Evolutionary conservation across 805 yeast species (phyloP).

Genomic region (Candida krabiensis): DNA sequence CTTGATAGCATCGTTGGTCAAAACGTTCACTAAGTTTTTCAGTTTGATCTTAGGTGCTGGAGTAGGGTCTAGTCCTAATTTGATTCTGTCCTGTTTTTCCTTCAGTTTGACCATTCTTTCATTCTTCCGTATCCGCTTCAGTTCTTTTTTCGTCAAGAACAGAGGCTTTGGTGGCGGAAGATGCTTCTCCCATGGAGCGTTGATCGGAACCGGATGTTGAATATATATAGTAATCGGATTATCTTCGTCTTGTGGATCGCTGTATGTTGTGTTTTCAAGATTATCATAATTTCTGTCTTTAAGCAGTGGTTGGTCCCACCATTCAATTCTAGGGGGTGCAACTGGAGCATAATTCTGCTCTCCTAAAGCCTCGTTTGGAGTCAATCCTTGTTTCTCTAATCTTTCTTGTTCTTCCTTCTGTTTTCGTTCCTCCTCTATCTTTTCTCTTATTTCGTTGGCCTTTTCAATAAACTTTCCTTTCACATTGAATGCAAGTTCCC

Average conservation of each 20-base stretch:
- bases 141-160: constrained; percentile 73
- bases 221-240: constrained; percentile 66
- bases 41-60: constrained; percentile 88
- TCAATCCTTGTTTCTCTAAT: constrained; percentile 39
- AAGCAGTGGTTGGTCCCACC: constrained; percentile 83
- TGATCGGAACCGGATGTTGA: constrained; percentile 76
- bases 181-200: constrained; percentile 56
- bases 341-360: constrained; percentile 53
- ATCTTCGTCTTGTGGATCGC: constrained; percentile 37
- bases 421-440: constrained; percentile 33
- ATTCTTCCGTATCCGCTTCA: constrained; percentile 69
- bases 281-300: constrained; percentile 36
- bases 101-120: constrained; percentile 62
- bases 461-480: constrained; percentile 62
- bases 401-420: constrained; percentile 33
- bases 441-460: constrained; percentile 52
- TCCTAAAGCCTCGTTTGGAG: constrained; percentile 52
- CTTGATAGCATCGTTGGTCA: constrained; percentile 78
- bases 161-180: constrained; percentile 43
- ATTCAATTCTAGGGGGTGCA: constrained; percentile 67
- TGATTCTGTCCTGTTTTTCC: constrained; percentile 74
- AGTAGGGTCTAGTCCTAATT: constrained; percentile 79
- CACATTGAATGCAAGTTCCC: constrained; percentile 52
- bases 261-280: constrained; percentile 36
- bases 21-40: constrained; percentile 80